These are phyloP conservation scores for Thalassiosira mediterranea DNA, from an alignment of 352 stramenopile genomes.

Conservation along the genomic window DNA sequence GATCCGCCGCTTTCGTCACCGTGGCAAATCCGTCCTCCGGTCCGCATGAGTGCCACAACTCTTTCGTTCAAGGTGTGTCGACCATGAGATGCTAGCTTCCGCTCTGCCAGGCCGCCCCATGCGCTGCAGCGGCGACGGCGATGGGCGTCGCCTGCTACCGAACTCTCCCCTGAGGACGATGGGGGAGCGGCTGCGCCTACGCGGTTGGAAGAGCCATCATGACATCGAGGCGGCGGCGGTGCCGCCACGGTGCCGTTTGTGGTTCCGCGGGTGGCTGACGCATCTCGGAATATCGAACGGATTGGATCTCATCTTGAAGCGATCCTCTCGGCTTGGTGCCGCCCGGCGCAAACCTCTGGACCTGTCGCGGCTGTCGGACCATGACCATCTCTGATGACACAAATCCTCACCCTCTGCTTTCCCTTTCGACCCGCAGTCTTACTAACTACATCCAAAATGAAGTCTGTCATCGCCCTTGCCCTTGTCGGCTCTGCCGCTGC, in stretches of 20 bases:
- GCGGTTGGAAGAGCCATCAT: no score
- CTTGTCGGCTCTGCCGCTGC: no score
- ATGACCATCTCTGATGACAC: neutral
- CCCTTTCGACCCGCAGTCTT: slow-evolving; percentile 8
- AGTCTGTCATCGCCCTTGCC: slow-evolving; percentile 57
- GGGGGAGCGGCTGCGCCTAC: no score
- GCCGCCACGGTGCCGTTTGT: no score
- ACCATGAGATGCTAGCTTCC: slow-evolving; percentile 3
- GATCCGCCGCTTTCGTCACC: slow-evolving; percentile 5
- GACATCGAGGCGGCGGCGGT: no score
- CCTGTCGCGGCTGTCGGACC: neutral
- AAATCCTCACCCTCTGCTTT: neutral
- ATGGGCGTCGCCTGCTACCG: neutral
- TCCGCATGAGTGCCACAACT: slow-evolving; percentile 17
- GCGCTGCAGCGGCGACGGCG: neutral
- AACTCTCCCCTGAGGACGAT: no score
- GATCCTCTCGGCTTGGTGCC: no score
- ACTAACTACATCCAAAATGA: slow-evolving; percentile 50
- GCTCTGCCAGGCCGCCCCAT: neutral
- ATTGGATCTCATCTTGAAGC: no score
- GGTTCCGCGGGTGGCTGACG: no score
- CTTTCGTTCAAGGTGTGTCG: slow-evolving; percentile 18
- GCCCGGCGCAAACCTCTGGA: no score
- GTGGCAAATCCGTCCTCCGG: neutral
- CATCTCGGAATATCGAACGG: no score